phyloP scores from a whole-genome alignment of 2,329 filamentous ascomycete genomes.

The Ascochyta koolunga region DNA sequence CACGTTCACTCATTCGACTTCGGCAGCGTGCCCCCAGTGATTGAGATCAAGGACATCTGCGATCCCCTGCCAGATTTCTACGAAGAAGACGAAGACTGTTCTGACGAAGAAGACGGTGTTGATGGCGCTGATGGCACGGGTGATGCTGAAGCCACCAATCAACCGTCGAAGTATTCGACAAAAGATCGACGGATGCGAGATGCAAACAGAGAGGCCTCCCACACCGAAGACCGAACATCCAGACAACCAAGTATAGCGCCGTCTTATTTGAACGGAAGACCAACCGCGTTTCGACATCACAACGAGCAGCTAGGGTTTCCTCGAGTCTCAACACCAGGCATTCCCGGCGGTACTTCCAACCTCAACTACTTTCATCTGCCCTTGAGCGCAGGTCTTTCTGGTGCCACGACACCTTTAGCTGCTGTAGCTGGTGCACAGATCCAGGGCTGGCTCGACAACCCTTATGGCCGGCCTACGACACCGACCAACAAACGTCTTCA shows the following conservation, averaged over 20 bases:
- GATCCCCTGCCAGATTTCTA: slow-evolving; percentile 97
- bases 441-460: slow-evolving; percentile 56
- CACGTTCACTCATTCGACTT: slow-evolving; percentile 95
- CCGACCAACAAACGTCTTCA: slow-evolving; percentile 45
- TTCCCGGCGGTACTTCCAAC: slow-evolving; percentile 74
- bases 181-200: slow-evolving; percentile 38
- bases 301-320: slow-evolving; percentile 47
- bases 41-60: slow-evolving; percentile 96
- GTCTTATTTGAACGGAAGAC: slow-evolving; percentile 34
- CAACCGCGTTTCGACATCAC: slow-evolving; percentile 39
- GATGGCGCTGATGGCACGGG: slow-evolving; percentile 40
- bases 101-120: slow-evolving; percentile 59
- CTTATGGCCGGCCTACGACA: slow-evolving; percentile 40
- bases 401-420: slow-evolving; percentile 78
- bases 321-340: slow-evolving; percentile 61
- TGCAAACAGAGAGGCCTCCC: slow-evolving; percentile 24
- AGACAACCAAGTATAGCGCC: slow-evolving; percentile 30
- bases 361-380: slow-evolving; percentile 84
- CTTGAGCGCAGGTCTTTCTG: slow-evolving; percentile 72
- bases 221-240: slow-evolving; percentile 22
- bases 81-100: slow-evolving; percentile 74
- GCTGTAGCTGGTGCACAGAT: slow-evolving; percentile 76
- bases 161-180: slow-evolving; percentile 41
- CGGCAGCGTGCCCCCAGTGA: slow-evolving; percentile 77
- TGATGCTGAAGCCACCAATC: slow-evolving; percentile 29